Conservation (phyloP, 345 rosid genomes). For the Isatis tinctoria region DNA sequence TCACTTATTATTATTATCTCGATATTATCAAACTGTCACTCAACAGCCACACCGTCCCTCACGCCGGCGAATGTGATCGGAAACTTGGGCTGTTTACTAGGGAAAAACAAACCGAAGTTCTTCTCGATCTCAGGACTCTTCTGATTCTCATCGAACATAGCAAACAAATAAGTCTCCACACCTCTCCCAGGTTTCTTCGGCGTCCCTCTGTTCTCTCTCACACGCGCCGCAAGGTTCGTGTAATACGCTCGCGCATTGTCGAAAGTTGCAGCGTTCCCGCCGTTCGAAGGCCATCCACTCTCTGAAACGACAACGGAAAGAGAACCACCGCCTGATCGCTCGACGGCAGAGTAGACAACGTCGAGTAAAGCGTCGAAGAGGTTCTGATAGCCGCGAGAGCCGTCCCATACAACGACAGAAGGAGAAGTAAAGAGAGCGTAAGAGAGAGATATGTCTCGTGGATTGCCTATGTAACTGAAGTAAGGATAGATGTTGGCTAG, state of each 20-base stretch:
- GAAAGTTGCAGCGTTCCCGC: conserved; percentile 19
- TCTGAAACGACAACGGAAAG: conserved; percentile 29
- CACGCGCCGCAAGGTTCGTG: conserved; percentile 25
- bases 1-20: neutral
- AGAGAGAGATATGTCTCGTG: conserved; percentile 27
- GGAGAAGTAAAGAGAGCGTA: conserved; percentile 43
- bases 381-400: conserved; percentile 31
- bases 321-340: conserved; percentile 22
- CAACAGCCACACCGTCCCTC: conserved; percentile 6
- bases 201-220: conserved; percentile 30
- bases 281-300: conserved; percentile 37
- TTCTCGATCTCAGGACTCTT: conserved; percentile 32
- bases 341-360: conserved; percentile 21
- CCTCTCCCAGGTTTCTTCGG: conserved; percentile 35
- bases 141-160: conserved; percentile 36
- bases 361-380: conserved; percentile 34
- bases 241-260: conserved; percentile 27
- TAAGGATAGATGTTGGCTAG: conserved; percentile 42
- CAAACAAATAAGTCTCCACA: conserved; percentile 33
- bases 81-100: conserved; percentile 23
- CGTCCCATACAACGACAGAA: conserved; percentile 31
- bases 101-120: conserved; percentile 32
- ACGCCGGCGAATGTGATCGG: conserved; percentile 8
- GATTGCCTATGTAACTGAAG: conserved; percentile 26
- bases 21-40: neutral